Percentiles rank a stretch among this genome's conserved stretches.
Evolutionary conservation across 345 rosid species (phyloP).

Genomic region (Eucalyptus leucophloia): DNA sequence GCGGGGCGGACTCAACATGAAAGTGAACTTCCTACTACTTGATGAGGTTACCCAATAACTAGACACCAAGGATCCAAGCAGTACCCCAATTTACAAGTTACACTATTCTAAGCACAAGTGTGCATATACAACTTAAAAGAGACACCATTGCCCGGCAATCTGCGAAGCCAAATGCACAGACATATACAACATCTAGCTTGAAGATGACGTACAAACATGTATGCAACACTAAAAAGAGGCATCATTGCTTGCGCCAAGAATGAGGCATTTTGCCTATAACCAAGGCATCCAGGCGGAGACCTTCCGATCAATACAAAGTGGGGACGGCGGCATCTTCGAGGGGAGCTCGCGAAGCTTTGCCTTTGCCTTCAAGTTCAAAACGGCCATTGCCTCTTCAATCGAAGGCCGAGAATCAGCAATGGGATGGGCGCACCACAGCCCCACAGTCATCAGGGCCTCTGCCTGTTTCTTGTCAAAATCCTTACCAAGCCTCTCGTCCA

Average conservation of each 20-base stretch:
- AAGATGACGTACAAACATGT: constrained; percentile 23
- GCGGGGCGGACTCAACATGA: no score
- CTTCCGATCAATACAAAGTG: neutral
- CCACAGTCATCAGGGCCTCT: neutral
- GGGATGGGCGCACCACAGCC: neutral
- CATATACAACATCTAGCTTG: neutral
- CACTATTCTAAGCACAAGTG: neutral
- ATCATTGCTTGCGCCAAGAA: neutral
- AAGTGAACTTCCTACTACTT: no score
- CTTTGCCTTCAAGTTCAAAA: neutral
- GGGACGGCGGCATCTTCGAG: neutral
- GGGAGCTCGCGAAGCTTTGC: neutral
- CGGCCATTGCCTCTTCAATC: neutral
- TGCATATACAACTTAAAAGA: neutral
- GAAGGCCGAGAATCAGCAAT: neutral
- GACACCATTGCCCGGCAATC: neutral
- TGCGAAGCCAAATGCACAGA: neutral
- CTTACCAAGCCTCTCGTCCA: neutral
- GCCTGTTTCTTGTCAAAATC: neutral
- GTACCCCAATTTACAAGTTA: no score
- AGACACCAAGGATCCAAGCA: no score
- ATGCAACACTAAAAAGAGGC: neutral
- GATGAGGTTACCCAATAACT: no score
- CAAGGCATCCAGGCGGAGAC: constrained; percentile 15
- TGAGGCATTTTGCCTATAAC: neutral